Evolutionary conservation across 148 eudicot genomes (phyloP), one percentile per base, ranked within the genome.

Genomic region (Rhododendron kiyosumense): DNA sequence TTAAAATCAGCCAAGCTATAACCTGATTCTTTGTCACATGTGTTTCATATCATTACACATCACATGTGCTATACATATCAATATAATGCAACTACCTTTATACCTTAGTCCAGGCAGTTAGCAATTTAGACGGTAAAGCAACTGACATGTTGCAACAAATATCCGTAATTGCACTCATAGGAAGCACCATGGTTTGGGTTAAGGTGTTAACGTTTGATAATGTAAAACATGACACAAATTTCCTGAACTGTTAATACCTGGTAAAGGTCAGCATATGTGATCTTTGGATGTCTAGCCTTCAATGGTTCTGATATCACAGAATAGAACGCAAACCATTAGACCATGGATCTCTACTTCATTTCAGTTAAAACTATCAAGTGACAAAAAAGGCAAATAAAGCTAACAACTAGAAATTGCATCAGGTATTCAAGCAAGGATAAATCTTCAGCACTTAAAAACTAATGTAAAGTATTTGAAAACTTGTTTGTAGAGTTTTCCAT

Each of bases 251-350:
- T 59, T 15, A 34, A 77, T 85, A 95, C 99, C 98, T 96, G 99
- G 89, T 95, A 96, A 78, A 96, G 93, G 81, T 96, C 99, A 67
- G 99, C 98, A 91, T 95, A 94, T 75, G 97, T 88, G 49, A 96
- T 91, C 81, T 79, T 94, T 36, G 98, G 95, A 79, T 93, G 89
- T 77, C 89, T 95, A n/a, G 89, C 90, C 93, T 95, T 96, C 61
- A 96, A 87, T 89, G 90, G 90, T 90, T 95, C 99, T 96, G 95
- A 76, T 11, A 84, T 73, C 84, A 92, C 30, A n/a, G 32, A 90
- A 81, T 22, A 10, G 49, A 63, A 59, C 41, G 81, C 7, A 82
- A 78, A 61, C 67, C 24, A 82, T 61, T 63, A 88, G 52, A 5
- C 36, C 18, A 54, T 51, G 20, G 46, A 12, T 41, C 84, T 34